Percentiles rank a stretch among this genome's conserved stretches.
Evolutionary conservation across 345 rosid genomes (phyloP).

Genomic region (Citrus sinensis): DVS_A1.0 CM039168.1:21676501-21677000

Average conservation of each 20-base stretch:
- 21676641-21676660: slow-evolving; percentile 94
- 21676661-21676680: slow-evolving; percentile 69
- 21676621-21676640: slow-evolving; percentile 94
- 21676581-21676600: not conserved
- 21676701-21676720: slow-evolving; percentile 87
- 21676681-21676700: slow-evolving; percentile 88
- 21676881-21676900: slow-evolving; percentile 78
- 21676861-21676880: slow-evolving; percentile 94
- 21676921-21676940: slow-evolving; percentile 98
- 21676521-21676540: not conserved
- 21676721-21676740: slow-evolving; percentile 14
- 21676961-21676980: slow-evolving; percentile 72
- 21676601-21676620: slow-evolving; percentile 53
- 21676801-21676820: not conserved
- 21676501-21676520: slow-evolving; percentile 55
- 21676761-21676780: not conserved
- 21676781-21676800: not conserved
- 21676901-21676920: slow-evolving; percentile 85
- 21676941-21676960: slow-evolving; percentile 95
- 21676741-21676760: not conserved
- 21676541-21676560: not conserved
- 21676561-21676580: not conserved
- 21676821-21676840: slow-evolving; percentile 65
- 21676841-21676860: slow-evolving; percentile 81
- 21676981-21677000: slow-evolving; percentile 31